phyloP scores from a whole-genome alignment of 2,329 filamentous ascomycete genomes.

The Capronia coronata region DNA sequence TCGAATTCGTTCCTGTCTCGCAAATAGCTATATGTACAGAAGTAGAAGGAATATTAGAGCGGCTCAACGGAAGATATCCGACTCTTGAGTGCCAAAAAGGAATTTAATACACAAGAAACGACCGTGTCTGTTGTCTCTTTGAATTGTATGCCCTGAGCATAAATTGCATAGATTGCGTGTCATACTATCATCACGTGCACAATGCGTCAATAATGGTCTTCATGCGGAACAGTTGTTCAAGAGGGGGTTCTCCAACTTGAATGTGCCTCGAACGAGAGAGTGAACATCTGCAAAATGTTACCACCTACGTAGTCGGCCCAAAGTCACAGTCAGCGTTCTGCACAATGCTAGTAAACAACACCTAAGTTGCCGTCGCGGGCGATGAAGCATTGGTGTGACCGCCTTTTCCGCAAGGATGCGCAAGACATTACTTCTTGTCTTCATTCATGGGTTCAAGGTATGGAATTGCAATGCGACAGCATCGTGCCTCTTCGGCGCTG shows the following conservation, averaged over 20 bases:
- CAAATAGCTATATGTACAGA: constrained; percentile 13
- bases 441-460: constrained; percentile 47
- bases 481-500: background rate
- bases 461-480: constrained; percentile 3
- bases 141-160: no score
- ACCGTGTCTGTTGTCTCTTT: no score
- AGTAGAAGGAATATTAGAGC: constrained; percentile 12
- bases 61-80: background rate
- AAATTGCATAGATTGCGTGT: no score
- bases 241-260: no score
- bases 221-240: no score
- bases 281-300: no score
- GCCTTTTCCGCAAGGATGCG: constrained; percentile 34
- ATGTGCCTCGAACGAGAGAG: no score
- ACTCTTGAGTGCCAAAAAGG: background rate
- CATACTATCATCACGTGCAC: no score
- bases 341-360: constrained; percentile 1
- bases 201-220: no score
- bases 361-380: constrained; percentile 3
- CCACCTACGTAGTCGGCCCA: no score
- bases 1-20: background rate
- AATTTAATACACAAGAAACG: background rate
- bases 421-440: constrained; percentile 43
- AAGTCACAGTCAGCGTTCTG: background rate
- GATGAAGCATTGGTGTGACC: constrained; percentile 17